Evolutionary conservation across 345 rosid species (phyloP).

Genomic region (Physaria fendleri): DNA sequence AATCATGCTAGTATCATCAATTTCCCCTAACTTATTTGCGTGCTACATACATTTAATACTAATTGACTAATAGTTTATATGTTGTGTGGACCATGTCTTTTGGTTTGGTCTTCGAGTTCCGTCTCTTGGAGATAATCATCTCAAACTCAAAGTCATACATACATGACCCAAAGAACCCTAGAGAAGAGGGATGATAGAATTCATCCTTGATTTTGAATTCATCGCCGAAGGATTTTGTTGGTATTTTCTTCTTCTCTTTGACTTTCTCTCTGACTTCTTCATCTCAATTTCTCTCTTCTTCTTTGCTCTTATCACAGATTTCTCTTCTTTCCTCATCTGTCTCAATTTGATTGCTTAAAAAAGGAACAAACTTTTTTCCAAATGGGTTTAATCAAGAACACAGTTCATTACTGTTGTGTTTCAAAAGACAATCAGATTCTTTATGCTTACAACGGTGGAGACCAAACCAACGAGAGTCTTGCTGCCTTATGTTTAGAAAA

Average conservation of each 20-base stretch:
- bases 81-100: slow-evolving; percentile 13
- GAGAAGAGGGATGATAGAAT: slow-evolving; percentile 22
- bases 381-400: slow-evolving; percentile 59
- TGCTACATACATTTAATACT: too few species aligned
- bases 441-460: slow-evolving; percentile 53
- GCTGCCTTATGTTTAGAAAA: slow-evolving; percentile 58
- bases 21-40: background rate
- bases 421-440: slow-evolving; percentile 45
- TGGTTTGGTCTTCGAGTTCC: slow-evolving; percentile 11
- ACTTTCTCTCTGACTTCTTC: slow-evolving; percentile 26
- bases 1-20: background rate
- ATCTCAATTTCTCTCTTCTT: slow-evolving; percentile 23
- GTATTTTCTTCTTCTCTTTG: slow-evolving; percentile 30
- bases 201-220: slow-evolving; percentile 34
- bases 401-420: slow-evolving; percentile 67
- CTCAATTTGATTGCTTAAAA: slow-evolving; percentile 19
- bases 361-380: background rate
- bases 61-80: background rate
- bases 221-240: slow-evolving; percentile 31
- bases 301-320: slow-evolving; percentile 18
- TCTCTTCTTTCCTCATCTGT: slow-evolving; percentile 26
- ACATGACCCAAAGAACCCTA: slow-evolving; percentile 20
- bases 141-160: background rate
- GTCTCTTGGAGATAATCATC: slow-evolving; percentile 7
- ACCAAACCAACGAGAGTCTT: slow-evolving; percentile 44